Conservation (phyloP, 2,329 filamentous ascomycete genomes). For the Colletotrichum incanum region DNA sequence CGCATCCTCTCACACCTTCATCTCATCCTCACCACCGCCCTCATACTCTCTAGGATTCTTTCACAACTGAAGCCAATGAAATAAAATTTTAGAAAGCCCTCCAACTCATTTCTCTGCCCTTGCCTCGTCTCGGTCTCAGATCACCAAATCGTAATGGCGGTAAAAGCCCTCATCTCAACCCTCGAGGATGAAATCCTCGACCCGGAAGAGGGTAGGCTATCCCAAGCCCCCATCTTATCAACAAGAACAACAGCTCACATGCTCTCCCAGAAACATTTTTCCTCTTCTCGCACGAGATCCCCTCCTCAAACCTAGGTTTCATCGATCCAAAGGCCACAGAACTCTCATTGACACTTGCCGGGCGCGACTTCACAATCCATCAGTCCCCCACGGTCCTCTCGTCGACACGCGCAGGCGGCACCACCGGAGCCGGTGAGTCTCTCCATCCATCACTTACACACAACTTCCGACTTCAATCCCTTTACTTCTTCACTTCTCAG, state of each 20-base stretch:
- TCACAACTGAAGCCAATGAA: neutral
- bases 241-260: conserved; percentile 13
- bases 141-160: conserved; percentile 4
- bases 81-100: too few relatives aligned
- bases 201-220: conserved; percentile 62
- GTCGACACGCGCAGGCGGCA: conserved; percentile 78
- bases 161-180: conserved; percentile 48
- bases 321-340: conserved; percentile 78
- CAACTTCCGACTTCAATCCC: neutral
- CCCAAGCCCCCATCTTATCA: neutral
- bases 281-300: conserved; percentile 83
- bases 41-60: neutral
- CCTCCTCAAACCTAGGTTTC: conserved; percentile 87
- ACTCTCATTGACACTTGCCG: conserved; percentile 78
- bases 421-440: conserved; percentile 66
- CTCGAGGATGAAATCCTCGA: conserved; percentile 64
- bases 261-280: conserved; percentile 83
- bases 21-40: neutral
- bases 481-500: neutral
- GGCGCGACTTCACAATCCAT: conserved; percentile 80
- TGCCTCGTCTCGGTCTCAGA: neutral
- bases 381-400: conserved; percentile 89
- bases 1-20: neutral
- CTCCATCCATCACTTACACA: conserved; percentile 5
- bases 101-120: too few relatives aligned